A percentile compares a stretch with the other conserved stretches of the same genome.
phyloP scores from a whole-genome alignment of 345 rosid genomes.

The Boechera retrofracta region DNA sequence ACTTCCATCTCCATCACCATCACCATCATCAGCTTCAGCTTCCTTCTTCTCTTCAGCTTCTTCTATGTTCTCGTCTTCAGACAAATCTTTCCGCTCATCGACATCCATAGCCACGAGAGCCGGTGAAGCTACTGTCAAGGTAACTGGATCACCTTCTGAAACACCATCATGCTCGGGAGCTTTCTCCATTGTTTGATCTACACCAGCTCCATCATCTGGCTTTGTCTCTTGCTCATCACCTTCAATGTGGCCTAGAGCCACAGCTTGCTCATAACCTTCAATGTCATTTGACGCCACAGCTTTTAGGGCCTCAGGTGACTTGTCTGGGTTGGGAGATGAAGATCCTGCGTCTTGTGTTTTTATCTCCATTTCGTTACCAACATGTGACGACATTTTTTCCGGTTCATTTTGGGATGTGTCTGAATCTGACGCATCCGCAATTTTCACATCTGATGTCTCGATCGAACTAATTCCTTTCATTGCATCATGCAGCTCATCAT shows the following conservation, averaged over 20 bases:
- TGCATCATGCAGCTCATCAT: slow-evolving; percentile 29
- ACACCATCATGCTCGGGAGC: slow-evolving; percentile 29
- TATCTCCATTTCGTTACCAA: slow-evolving; percentile 23
- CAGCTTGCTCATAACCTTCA: slow-evolving; percentile 26
- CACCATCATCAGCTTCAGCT: slow-evolving; percentile 22
- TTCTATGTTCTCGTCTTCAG: slow-evolving; percentile 40
- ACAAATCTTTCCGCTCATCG: slow-evolving; percentile 27
- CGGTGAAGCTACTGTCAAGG: slow-evolving; percentile 21
- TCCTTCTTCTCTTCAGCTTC: slow-evolving; percentile 42
- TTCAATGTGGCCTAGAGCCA: slow-evolving; percentile 21
- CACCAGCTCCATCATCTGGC: slow-evolving; percentile 37
- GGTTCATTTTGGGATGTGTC: slow-evolving; percentile 20
- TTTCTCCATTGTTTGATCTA: slow-evolving; percentile 21
- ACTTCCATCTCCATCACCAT: slow-evolving; percentile 44
- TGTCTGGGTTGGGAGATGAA: slow-evolving; percentile 28
- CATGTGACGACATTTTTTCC: not conserved
- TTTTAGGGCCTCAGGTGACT: slow-evolving; percentile 11
- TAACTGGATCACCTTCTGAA: slow-evolving; percentile 25
- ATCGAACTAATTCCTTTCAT: slow-evolving; percentile 39
- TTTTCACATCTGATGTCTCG: slow-evolving; percentile 39
- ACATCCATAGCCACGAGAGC: slow-evolving; percentile 20
- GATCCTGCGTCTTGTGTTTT: slow-evolving; percentile 8
- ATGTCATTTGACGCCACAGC: slow-evolving; percentile 20
- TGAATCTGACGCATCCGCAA: slow-evolving; percentile 29
- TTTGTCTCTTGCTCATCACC: slow-evolving; percentile 26